Base-by-base conservation (phyloP, 805 yeast species). In the Saccharomycopsis fibuligera region DNA sequence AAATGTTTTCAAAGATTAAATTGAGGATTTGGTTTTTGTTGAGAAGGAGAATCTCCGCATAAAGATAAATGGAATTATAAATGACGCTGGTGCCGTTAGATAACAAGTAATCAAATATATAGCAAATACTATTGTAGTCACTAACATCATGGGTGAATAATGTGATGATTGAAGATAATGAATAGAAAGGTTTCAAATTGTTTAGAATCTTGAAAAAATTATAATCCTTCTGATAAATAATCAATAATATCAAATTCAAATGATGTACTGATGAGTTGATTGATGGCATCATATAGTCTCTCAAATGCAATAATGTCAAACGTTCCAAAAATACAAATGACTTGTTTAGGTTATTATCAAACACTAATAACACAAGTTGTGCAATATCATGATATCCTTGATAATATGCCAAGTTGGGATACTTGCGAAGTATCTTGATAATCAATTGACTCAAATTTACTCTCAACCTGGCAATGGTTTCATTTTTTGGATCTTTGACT, bases 321-420 rank as follows among this genome's bases (percentile, higher is more conserved):
- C 65, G 61, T 48, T 79, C 82, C 44, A 90, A 65, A 5, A 79
- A 58, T 19, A 58, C 59, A 50, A 69, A 74, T 85, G 67, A 35
- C 65, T 61, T 48, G 78, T 81, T 45, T 86, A 66, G 4, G 78
- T 58, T 22, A 58, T 59, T 50, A 68, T 74, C 25, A 49, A 79
- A 77, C 1, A 83, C 76, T 16, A 83, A 60, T 3, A 85, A 65
- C 5, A 86, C 68, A 3, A 85, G 73, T 33, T 86, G 73, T 1
- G 87, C 89, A 19, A 93, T 69, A 58, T 93, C 98, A 63, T 91
- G 98, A 62, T 75, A 87, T 0, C 99, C 99, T 65, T 91, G 99
- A 62, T 89, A 91, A 63, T 91, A 91, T 50, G 78, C 70, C 37
- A 90, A 67, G 3, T 63, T 58, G 0, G 90, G 90, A 55, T 81